Percentiles rank a stretch among this genome's conserved stretches.
phyloP scores from a whole-genome alignment of 106 monocot genomes.

The Posidonia australis region DNA sequence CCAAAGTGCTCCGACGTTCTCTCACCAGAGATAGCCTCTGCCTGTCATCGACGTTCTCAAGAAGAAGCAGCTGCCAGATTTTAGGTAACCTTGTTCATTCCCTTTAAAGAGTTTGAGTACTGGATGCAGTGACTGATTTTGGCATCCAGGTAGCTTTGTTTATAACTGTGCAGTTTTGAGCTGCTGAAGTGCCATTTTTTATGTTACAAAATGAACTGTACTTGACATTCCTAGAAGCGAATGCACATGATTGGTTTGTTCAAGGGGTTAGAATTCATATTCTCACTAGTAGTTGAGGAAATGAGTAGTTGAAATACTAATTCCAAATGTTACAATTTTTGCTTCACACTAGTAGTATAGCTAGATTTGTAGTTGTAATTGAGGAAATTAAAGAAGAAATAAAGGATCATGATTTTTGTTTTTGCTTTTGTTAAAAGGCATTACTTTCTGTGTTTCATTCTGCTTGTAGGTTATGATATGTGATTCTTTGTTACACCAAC shows the following conservation, averaged over 20 bases:
- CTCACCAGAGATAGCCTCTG: no score
- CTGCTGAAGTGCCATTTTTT: conserved; percentile 43
- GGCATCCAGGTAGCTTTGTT: conserved; percentile 70
- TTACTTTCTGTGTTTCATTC: neutral
- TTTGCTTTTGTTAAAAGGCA: neutral
- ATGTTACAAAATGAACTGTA: conserved; percentile 2
- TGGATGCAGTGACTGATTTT: no score
- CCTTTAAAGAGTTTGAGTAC: no score
- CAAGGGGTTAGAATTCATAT: conserved; percentile 8
- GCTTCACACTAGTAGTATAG: neutral
- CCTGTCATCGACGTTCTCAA: no score
- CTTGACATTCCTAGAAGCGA: conserved; percentile 7
- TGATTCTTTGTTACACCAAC: neutral
- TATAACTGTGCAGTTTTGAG: conserved; percentile 91
- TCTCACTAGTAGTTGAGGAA: conserved; percentile 19
- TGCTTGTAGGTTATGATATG: neutral
- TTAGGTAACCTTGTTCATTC: no score
- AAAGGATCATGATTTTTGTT: neutral
- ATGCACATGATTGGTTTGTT: conserved; percentile 20
- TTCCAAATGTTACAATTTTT: neutral
- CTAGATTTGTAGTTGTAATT: neutral
- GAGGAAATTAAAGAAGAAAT: neutral
- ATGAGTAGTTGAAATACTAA: no score
- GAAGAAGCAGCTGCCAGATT: no score
- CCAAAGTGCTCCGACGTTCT: no score